Evolutionary conservation across 305 asterid species (phyloP), one percentile per base, ranked within the genome.

Genomic region (Rubia balearica): DNA sequence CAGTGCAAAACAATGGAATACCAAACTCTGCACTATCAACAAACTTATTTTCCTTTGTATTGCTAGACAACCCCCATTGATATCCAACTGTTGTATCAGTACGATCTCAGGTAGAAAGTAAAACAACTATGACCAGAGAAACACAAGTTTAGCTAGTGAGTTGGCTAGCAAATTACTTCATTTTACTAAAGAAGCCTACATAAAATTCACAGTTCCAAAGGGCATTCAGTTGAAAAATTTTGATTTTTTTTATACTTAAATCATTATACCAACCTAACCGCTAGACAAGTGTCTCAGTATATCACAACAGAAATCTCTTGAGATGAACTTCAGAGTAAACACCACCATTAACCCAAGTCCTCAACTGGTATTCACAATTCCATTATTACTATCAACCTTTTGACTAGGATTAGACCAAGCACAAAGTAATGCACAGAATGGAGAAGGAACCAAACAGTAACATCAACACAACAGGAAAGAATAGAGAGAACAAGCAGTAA

Each of bases 171-270:
- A 59, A 62, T 8, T 6, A 36, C 14, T 62, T 24, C 16, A 62
- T 19, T 33, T 33, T n/a, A 36, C 43, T 14, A 51, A 30, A 14
- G 30, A 51, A 38, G 19, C 24, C 30, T 0, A 9, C 30, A 3
- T 21, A 48, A 43, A 4, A 45, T 13, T 42, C 55, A 48, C 45
- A 67, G 24, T 17, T 21, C 7, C 19, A n/a, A 67, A 68, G 56
- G 17, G 71, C 43, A 67, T 67, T 48, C 51, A 21, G 43, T 48
- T 62, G 46, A 62, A 62, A 14, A 13, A 19, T 36, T 62, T 19
- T 62, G 8, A 17, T 8, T 30, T 61, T 16, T 30, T 30, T n/a
- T n/a, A n/a, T n/a, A n/a, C 43, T 17, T 13, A 30, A 61, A 24
- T 5, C 41, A 22, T 3, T 22, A 61, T 11, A 14, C 65, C 65